These are phyloP conservation scores for Trypanosoma cruzi DNA, from an alignment of 208 protist species.

Conservation along the genomic window DNA sequence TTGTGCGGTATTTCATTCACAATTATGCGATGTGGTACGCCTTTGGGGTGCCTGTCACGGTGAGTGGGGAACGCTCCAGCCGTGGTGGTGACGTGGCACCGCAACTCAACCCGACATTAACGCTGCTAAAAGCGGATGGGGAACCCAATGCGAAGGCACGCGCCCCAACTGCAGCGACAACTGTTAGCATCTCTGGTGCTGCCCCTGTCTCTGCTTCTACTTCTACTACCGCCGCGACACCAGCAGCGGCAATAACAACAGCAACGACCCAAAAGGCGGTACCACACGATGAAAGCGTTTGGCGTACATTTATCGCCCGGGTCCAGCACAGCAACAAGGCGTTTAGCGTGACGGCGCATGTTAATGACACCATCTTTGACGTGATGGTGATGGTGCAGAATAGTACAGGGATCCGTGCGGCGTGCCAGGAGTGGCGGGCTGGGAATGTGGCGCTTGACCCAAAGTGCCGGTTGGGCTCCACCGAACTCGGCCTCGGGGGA, in stretches of 20 bases:
- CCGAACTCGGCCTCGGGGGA: constrained; percentile 56
- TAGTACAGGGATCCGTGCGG: constrained; percentile 64
- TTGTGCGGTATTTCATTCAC: constrained; percentile 58
- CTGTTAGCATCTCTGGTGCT: neutral
- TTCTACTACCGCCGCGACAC: neutral
- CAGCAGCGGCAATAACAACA: constrained; percentile 38
- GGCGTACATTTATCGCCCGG: constrained; percentile 60
- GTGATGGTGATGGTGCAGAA: constrained; percentile 86
- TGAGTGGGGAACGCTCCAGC: neutral
- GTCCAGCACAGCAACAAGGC: constrained; percentile 64
- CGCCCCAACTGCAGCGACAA: neutral
- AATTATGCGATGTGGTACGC: constrained; percentile 83
- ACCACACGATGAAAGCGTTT: constrained; percentile 25
- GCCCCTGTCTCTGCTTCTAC: neutral
- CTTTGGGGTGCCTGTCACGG: constrained; percentile 68
- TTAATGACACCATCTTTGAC: constrained; percentile 68
- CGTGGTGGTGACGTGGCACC: constrained; percentile 20
- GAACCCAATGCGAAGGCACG: neutral
- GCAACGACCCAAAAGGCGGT: neutral
- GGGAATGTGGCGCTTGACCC: constrained; percentile 41
- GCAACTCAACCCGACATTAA: neutral
- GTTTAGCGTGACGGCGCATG: constrained; percentile 87
- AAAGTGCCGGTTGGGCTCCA: constrained; percentile 46
- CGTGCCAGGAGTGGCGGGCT: constrained; percentile 74
- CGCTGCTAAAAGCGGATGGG: neutral